Evolutionary conservation across 2,329 filamentous ascomycete genomes (phyloP), one percentile per base, ranked within the genome.

Genomic region (Cordyceps javanica): DNA sequence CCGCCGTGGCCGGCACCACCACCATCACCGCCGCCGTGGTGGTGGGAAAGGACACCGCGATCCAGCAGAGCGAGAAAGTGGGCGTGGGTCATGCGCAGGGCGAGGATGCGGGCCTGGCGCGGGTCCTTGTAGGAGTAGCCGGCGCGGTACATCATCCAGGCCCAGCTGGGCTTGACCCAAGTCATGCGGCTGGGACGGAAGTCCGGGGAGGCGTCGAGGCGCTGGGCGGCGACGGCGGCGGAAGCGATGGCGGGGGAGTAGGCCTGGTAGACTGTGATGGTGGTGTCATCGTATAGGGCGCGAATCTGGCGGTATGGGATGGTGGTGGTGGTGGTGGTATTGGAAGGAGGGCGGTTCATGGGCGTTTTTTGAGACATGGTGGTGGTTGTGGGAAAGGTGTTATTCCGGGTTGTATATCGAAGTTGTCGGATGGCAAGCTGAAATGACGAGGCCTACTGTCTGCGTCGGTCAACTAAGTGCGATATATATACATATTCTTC

Each of bases 101-200:
- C 82, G 1, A 87, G 73, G 26, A 86, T 80, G 48, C 75, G 77
- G 34, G 76, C 73, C 67, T 87, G 83, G 3, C 76, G 68, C 0
- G 66, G 30, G 60, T 83, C 80, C 63, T 86, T 86, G 67, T 73
- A 76, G 0, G 79, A 80, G 70, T 85, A 87, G 16, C 82, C 83
- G 21, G 76, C 74, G 49, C 83, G 81, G 65, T 87, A 86, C 69
- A 85, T 78, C 77, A 85, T 83, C 83, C 83, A 87, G 48, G 74
- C 71, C 77, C 82, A 87, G 59, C 77, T 81, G 0, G 82, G 82
- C 64, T 86, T 86, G 62, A 86, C 78, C 83, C 83, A 86, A 4
- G 83, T 86, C 82, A 85, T 86, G 53, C 83, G 77, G 1, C 68
- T 68, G n/a, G 72, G 70, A 14, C 69, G 73, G 69, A 85, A 86